Evolutionary conservation across 106 monocot species (phyloP).

Genomic region (Amphibolis antarctica): DNA sequence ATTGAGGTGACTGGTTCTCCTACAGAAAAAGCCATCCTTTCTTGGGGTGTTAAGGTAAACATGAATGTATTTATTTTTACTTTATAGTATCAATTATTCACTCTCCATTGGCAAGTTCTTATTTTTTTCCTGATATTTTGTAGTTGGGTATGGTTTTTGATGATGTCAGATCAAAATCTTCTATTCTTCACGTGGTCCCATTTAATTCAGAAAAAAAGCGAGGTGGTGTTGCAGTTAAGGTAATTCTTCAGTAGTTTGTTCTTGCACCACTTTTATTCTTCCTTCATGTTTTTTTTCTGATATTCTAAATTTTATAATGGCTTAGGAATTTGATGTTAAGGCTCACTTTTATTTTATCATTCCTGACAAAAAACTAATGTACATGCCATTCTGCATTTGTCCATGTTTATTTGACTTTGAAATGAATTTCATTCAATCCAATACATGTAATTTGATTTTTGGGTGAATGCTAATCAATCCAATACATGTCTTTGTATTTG

Average conservation of each 20-base stretch:
- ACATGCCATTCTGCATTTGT: too few species aligned
- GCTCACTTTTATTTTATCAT: too few species aligned
- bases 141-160: conserved; percentile 27
- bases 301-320: too few species aligned
- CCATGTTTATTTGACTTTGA: too few species aligned
- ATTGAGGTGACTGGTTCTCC: conserved; percentile 79
- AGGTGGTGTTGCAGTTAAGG: conserved; percentile 57
- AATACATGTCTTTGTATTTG: conserved; percentile 1
- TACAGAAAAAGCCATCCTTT: conserved; percentile 93
- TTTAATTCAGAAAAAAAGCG: conserved; percentile 44
- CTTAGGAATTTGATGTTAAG: too few species aligned
- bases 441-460: background rate
- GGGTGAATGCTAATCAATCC: conserved; percentile 26
- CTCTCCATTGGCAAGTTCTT: background rate
- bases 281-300: background rate
- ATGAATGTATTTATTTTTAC: too few species aligned
- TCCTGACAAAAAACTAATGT: too few species aligned
- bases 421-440: too few species aligned
- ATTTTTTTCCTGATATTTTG: background rate
- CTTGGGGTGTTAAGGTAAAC: conserved; percentile 77
- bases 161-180: conserved; percentile 43
- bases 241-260: background rate
- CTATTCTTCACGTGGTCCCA: conserved; percentile 72
- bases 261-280: background rate
- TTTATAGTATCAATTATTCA: background rate